These are phyloP conservation scores for Penicillium simplicissimum DNA, from an alignment of 495 filamentous ascomycete genomes.

Conservation along the genomic window DNA sequence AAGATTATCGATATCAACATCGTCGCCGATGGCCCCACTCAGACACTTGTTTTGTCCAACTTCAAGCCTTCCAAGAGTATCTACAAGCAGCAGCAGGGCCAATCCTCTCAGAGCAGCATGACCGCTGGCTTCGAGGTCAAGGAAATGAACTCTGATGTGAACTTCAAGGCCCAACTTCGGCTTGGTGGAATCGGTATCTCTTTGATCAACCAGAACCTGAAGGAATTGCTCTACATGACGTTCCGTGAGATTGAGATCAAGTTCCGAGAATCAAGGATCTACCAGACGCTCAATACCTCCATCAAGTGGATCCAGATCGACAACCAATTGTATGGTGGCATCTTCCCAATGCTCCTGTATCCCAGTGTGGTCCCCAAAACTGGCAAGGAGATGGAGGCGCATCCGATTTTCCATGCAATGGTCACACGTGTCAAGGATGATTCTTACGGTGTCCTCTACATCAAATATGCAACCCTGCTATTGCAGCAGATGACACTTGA, in stretches of 20 bases:
- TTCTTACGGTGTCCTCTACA: conserved; percentile 95
- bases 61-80: conserved; percentile 92
- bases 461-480: conserved; percentile 94
- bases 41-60: conserved; percentile 92
- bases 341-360: conserved; percentile 96
- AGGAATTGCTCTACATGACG: conserved; percentile 90
- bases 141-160: conserved; percentile 79
- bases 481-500: conserved; percentile 98
- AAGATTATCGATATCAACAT: conserved; percentile 97
- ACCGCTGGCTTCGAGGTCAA: conserved; percentile 87
- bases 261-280: conserved; percentile 86
- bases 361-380: conserved; percentile 99
- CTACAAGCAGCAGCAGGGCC: conserved; percentile 75
- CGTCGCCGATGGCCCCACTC: conserved; percentile 88
- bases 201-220: conserved; percentile 86
- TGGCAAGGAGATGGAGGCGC: conserved; percentile 93
- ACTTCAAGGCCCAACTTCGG: conserved; percentile 82
- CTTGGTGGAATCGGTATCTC: conserved; percentile 92
- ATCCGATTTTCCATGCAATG: conserved; percentile 90
- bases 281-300: conserved; percentile 83
- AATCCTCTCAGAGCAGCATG: conserved; percentile 59
- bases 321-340: conserved; percentile 96
- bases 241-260: conserved; percentile 91
- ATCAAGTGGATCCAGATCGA: conserved; percentile 99
- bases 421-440: conserved; percentile 96